A percentile compares a stretch with the other conserved stretches of the same genome.
Conservation (phyloP, 2,329 filamentous ascomycete genomes). For the Trichoderma koningii region DNA sequence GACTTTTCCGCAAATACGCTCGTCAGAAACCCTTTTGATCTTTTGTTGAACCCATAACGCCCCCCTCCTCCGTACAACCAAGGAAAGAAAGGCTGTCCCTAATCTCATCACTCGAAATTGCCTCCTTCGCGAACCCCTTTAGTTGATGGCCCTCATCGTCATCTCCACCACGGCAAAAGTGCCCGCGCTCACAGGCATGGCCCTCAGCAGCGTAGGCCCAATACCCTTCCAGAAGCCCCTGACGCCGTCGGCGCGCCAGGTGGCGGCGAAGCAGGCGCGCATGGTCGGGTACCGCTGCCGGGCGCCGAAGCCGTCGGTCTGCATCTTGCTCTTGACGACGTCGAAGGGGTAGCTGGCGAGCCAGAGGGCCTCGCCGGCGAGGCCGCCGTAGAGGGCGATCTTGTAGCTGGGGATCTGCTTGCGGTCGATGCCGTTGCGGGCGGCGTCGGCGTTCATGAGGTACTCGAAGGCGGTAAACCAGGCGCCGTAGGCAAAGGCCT, state of each 20-base stretch:
- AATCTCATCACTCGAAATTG: background rate
- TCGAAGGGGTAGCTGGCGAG: conserved; percentile 92
- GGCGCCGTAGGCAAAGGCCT: conserved; percentile 90
- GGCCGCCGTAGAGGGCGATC: conserved; percentile 86
- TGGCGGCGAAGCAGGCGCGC: conserved; percentile 87
- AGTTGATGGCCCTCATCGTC: conserved; percentile 63
- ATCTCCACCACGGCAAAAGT: conserved; percentile 85
- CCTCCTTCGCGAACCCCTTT: conserved; percentile 22
- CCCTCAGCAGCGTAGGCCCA: conserved; percentile 84
- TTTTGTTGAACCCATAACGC: conserved; percentile 18
- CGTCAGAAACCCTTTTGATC: background rate
- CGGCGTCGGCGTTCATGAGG: conserved; percentile 88
- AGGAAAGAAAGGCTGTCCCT: background rate
- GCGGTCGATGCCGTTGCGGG: conserved; percentile 72
- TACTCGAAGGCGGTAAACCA: conserved; percentile 98
- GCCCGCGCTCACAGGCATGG: conserved; percentile 97
- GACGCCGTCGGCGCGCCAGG: conserved; percentile 72
- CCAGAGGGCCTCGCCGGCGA: conserved; percentile 95
- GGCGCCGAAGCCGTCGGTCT: conserved; percentile 85
- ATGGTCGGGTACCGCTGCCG: conserved; percentile 75
- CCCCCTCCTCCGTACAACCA: background rate
- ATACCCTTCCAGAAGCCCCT: conserved; percentile 95
- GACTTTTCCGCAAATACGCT: background rate
- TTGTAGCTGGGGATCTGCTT: conserved; percentile 80
- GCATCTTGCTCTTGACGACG: conserved; percentile 99